phyloP scores from a whole-genome alignment of 306 rosid species.

The Sechiopsis laciniata region DNA sequence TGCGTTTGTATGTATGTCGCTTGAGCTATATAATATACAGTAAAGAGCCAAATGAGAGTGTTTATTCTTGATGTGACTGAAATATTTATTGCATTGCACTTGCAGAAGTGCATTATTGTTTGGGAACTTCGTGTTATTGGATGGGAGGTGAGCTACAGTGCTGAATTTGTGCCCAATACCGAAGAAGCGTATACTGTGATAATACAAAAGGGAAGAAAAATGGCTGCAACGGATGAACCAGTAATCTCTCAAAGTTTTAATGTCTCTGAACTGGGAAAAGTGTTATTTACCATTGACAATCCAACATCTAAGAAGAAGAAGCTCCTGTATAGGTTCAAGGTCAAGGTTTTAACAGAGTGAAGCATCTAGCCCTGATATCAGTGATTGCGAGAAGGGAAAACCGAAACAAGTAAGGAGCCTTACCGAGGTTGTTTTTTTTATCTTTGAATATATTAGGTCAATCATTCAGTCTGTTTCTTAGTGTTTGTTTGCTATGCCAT shows the following conservation, averaged over 20 bases:
- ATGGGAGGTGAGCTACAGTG: slow-evolving; percentile 82
- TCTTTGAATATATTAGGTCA: not conserved
- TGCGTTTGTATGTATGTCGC: not conserved
- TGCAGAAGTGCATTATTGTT: slow-evolving; percentile 74
- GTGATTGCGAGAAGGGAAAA: not conserved
- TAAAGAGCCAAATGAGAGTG: not conserved
- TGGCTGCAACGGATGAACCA: slow-evolving; percentile 66
- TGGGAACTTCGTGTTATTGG: slow-evolving; percentile 98
- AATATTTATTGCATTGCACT: slow-evolving; percentile 37
- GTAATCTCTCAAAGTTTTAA: slow-evolving; percentile 58
- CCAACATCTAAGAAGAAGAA: slow-evolving; percentile 73
- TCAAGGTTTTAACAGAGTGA: slow-evolving; percentile 54
- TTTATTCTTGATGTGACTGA: slow-evolving; percentile 12
- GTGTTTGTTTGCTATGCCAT: not conserved
- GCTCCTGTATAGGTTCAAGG: slow-evolving; percentile 91
- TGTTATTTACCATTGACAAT: slow-evolving; percentile 73
- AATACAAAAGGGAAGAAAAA: slow-evolving; percentile 69
- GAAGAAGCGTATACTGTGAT: slow-evolving; percentile 53
- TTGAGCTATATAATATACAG: not conserved
- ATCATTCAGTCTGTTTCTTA: slow-evolving; percentile 8
- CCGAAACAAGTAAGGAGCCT: not conserved
- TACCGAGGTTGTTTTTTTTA: not conserved
- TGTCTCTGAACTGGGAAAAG: slow-evolving; percentile 74
- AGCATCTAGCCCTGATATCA: not conserved
- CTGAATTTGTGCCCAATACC: slow-evolving; percentile 77